Evolutionary conservation across 2,329 filamentous ascomycete genomes (phyloP).

Genomic region (Clarireedia monteithiana): DNA sequence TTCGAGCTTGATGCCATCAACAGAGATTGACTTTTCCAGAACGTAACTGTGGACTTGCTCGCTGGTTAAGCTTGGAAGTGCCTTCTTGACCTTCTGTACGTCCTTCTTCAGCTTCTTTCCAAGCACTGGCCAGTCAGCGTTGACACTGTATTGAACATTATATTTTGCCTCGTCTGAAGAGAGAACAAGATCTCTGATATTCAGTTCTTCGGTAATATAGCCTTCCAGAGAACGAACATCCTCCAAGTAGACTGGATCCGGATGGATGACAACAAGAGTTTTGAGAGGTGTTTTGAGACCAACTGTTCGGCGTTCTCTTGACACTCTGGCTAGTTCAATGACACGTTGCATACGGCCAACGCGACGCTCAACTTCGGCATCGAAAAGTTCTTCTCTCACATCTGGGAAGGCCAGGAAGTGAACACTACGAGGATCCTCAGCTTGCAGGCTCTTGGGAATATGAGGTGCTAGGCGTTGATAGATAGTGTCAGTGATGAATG

Average conservation of each 20-base stretch:
- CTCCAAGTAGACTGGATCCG: conserved; percentile 72
- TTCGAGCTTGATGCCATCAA: conserved; percentile 79
- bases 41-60: conserved; percentile 77
- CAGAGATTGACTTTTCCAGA: conserved; percentile 62
- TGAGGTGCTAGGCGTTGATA: conserved; percentile 76
- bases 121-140: conserved; percentile 86
- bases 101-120: conserved; percentile 98
- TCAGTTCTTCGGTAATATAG: conserved; percentile 91
- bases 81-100: conserved; percentile 83
- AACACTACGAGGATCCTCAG: conserved; percentile 72
- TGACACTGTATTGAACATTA: conserved; percentile 84
- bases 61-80: conserved; percentile 68
- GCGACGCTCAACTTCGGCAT: conserved; percentile 75
- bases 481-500: conserved; percentile 92
- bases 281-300: conserved; percentile 88
- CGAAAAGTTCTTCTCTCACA: conserved; percentile 81
- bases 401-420: conserved; percentile 90
- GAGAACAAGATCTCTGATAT: conserved; percentile 76
- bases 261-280: conserved; percentile 81
- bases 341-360: conserved; percentile 91
- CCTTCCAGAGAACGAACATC: conserved; percentile 77
- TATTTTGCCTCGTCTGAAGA: conserved; percentile 85
- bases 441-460: conserved; percentile 64
- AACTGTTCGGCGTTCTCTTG: conserved; percentile 75
- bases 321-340: conserved; percentile 82